phyloP scores from a whole-genome alignment of 306 rosid genomes.

The Gleditsia sinensis region DNA sequence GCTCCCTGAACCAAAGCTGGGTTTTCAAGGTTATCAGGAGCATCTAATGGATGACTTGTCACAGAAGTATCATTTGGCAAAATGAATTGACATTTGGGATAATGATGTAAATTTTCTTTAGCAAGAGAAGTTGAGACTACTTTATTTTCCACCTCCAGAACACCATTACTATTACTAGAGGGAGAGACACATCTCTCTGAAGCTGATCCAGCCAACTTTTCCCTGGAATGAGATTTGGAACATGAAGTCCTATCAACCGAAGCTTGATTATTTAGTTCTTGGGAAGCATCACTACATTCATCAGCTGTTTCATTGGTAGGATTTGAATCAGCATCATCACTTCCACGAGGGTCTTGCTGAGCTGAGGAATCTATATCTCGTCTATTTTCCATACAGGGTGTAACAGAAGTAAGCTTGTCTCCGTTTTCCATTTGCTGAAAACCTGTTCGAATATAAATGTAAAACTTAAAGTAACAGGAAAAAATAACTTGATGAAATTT shows the following conservation, averaged over 20 bases:
- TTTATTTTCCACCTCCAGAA: conserved; percentile 21
- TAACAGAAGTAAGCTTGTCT: conserved; percentile 36
- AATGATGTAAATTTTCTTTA: conserved; percentile 31
- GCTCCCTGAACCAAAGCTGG: conserved; percentile 37
- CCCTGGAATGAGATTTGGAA: conserved; percentile 46
- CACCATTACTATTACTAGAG: conserved; percentile 21
- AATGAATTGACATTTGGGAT: conserved; percentile 35
- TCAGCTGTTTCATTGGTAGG: conserved; percentile 40
- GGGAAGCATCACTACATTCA: conserved; percentile 52
- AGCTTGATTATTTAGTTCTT: conserved; percentile 37
- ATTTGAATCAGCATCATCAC: conserved; percentile 47
- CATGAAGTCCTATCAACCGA: conserved; percentile 24
- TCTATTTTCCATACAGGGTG: conserved; percentile 35
- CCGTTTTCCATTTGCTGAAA: conserved; percentile 45
- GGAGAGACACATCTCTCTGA: conserved; percentile 46
- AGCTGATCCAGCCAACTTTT: conserved; percentile 36
- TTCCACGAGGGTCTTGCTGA: conserved; percentile 46
- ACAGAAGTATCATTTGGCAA: conserved; percentile 26
- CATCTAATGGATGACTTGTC: conserved; percentile 36
- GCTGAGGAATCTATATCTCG: conserved; percentile 50
- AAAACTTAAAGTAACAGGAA: conserved; percentile 22
- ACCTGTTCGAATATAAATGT: conserved; percentile 44
- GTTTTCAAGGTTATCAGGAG: conserved; percentile 32
- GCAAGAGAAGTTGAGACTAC: conserved; percentile 2
- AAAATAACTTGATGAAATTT: conserved; percentile 1